A percentile compares a stretch with the other conserved stretches of the same genome.
phyloP scores from a whole-genome alignment of 1,139 yeast species.

The Geotrichum carabidarum region DNA sequence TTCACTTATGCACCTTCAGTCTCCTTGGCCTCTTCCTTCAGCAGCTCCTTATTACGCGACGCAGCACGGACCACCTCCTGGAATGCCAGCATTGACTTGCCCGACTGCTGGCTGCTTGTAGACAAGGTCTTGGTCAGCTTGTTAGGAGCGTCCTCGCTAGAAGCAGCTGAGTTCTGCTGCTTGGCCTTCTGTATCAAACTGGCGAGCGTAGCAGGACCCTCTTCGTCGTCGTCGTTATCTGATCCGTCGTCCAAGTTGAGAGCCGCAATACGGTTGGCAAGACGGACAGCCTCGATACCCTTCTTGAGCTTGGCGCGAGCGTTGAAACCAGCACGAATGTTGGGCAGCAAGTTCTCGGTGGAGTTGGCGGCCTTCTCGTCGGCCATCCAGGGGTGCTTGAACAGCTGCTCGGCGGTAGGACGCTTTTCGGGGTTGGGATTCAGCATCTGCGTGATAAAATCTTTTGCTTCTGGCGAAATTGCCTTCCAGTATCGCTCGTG shows the following conservation, averaged over 20 bases:
- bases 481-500: slow-evolving; percentile 84
- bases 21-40: slow-evolving; percentile 5
- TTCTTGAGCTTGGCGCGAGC: slow-evolving; percentile 81
- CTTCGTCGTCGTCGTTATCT: slow-evolving; percentile 50
- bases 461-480: slow-evolving; percentile 68
- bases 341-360: slow-evolving; percentile 63
- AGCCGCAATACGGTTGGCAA: slow-evolving; percentile 66
- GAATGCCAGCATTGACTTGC: slow-evolving; percentile 39
- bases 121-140: background rate
- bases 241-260: slow-evolving; percentile 51
- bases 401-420: slow-evolving; percentile 60
- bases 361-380: slow-evolving; percentile 40
- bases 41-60: slow-evolving; percentile 52
- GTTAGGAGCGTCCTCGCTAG: slow-evolving; percentile 7
- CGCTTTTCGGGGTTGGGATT: slow-evolving; percentile 60
- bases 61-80: slow-evolving; percentile 75
- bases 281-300: slow-evolving; percentile 75
- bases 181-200: background rate
- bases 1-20: background rate
- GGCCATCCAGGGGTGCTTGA: slow-evolving; percentile 69
- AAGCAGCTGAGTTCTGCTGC: background rate
- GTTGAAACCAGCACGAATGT: slow-evolving; percentile 62
- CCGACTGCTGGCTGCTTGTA: background rate
- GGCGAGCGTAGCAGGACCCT: slow-evolving; percentile 1
- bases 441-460: slow-evolving; percentile 63